Evolutionary conservation across 768 basidiomycete genomes (phyloP).

Genomic region (Glaciozyma antarctica): DNA sequence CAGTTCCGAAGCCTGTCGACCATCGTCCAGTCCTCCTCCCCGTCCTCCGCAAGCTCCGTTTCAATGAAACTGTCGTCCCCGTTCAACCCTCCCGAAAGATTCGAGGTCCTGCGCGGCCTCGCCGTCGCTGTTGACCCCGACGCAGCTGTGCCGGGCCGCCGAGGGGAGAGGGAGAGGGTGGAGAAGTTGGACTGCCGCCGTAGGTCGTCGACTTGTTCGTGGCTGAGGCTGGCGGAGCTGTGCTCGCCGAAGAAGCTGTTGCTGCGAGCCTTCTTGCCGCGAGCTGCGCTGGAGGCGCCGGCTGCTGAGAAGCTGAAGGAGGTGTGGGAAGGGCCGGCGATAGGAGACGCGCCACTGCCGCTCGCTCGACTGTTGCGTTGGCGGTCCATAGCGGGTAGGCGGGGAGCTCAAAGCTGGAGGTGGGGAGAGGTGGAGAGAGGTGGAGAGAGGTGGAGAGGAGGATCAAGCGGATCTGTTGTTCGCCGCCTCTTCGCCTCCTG

Average conservation of each 20-base stretch:
- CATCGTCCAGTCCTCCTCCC: conserved; percentile 55
- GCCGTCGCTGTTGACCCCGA: conserved; percentile 13
- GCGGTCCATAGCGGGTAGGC: too few species aligned
- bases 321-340: too few species aligned
- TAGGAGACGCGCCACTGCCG: too few species aligned
- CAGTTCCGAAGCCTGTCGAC: conserved; percentile 92
- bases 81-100: background rate
- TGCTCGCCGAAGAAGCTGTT: background rate
- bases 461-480: too few species aligned
- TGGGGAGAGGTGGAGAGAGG: too few species aligned
- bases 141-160: conserved; percentile 10
- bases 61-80: conserved; percentile 12
- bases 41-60: background rate
- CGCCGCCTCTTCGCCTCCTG: too few species aligned
- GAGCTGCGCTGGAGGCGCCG: too few species aligned
- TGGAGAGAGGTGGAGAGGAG: too few species aligned
- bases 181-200: conserved; percentile 16
- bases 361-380: too few species aligned
- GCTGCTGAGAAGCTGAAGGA: too few species aligned
- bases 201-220: conserved; percentile 21
- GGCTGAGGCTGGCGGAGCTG: conserved; percentile 4
- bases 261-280: background rate
- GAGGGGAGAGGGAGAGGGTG: conserved; percentile 30
- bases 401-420: too few species aligned
- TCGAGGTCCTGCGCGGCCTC: background rate